Conservation (phyloP, 1,284 basidiomycete species). For the Bjerkandera adusta region DNA sequence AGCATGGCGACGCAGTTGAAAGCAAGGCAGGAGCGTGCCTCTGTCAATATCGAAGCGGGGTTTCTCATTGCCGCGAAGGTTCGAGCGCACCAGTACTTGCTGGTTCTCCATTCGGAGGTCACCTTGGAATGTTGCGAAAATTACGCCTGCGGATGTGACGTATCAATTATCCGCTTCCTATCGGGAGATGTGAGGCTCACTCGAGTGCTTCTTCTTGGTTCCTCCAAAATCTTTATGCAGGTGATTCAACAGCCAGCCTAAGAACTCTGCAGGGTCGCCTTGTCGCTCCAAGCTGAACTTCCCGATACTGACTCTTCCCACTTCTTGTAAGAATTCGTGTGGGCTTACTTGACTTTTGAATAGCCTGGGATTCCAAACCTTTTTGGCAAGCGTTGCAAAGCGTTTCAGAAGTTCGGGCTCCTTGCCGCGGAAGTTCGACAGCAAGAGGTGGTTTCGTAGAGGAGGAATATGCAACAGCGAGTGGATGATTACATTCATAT, state of each 20-base stretch:
- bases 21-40: conserved; percentile 47
- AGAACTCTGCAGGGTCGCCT: conserved; percentile 95
- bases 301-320: conserved; percentile 81
- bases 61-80: conserved; percentile 67
- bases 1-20: conserved; percentile 12
- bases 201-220: conserved; percentile 82
- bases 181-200: conserved; percentile 42
- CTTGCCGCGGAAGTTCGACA: conserved; percentile 69
- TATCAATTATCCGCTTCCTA: too few relatives aligned
- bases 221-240: conserved; percentile 93
- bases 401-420: conserved; percentile 87
- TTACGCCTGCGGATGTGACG: conserved; percentile 65
- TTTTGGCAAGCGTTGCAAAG: conserved; percentile 83
- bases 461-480: conserved; percentile 90
- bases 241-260: conserved; percentile 94
- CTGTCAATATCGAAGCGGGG: conserved; percentile 90
- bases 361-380: conserved; percentile 92
- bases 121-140: conserved; percentile 94
- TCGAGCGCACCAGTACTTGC: conserved; percentile 84
- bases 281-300: conserved; percentile 92
- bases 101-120: conserved; percentile 93
- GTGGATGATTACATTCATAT: conserved; percentile 97
- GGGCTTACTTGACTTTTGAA: conserved; percentile 99
- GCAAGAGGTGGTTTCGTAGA: conserved; percentile 83
- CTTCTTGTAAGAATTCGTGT: conserved; percentile 98